Evolutionary conservation across 2,329 filamentous ascomycete genomes (phyloP), one percentile per base, ranked within the genome.

Genomic region (Pseudopithomyces maydicus): DNA sequence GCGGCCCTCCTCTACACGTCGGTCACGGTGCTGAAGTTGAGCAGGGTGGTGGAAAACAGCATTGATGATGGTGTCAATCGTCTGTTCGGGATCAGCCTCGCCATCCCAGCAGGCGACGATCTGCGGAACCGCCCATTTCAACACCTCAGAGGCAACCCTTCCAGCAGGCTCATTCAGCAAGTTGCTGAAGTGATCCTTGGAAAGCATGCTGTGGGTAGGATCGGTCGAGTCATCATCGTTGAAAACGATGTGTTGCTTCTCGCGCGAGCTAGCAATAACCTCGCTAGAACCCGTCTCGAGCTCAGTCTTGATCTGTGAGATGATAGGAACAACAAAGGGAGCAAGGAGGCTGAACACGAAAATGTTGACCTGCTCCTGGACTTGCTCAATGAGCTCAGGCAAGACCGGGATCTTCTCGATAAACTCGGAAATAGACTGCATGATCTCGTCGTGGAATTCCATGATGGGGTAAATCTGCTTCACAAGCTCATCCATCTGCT

Each of bases 151-250:
- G 23, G 93, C 92, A 57, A 92, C 86, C 68, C 89, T 89, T 54
- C 93, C 93, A 44, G 92, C 93, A 42, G 92, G 85, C 73, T 97
- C 92, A 73, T 97, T 97, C 57, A 97, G 84, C 32, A 89, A 82
- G 71, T 96, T 96, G 62, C 89, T 90, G 76, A 97, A 97, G 77
- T 97, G 93, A 69, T 97, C 93, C 80, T 97, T 97, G 57, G 92
- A 92, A 51, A 97, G 81, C 93, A 97, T 97, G 19, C 91, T 96
- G 79, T 97, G 93, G 1, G 93, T 97, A 0, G 93, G 94, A 70
- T 97, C 89, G 19, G 86, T 87, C 61, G 81, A 90, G 50, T 84
- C 61, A 70, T 96, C 89, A 63, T 97, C 88, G 43, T 90, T 78
- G 77, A 97, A 97, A 48, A 97, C 92, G 64, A 96, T 84, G 69